phyloP scores from a whole-genome alignment of 179 eudicot genomes.

The Dionaea muscipula region DNA sequence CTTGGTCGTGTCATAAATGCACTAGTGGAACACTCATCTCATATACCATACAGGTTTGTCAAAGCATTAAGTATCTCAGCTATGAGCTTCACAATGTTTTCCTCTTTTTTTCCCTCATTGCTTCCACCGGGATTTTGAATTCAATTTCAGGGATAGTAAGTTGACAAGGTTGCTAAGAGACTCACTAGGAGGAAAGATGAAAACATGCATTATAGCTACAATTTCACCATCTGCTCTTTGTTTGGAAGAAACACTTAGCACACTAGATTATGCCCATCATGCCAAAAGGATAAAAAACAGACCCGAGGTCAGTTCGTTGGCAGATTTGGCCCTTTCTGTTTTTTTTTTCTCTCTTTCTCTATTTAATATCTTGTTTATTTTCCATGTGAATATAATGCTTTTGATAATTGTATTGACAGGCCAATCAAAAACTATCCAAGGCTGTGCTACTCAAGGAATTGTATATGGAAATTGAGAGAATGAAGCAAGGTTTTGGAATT shows the following conservation, averaged over 20 bases:
- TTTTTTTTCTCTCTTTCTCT: slow-evolving; percentile 4
- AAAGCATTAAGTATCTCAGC: not conserved
- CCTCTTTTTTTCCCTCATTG: not conserved
- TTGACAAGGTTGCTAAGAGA: slow-evolving; percentile 61
- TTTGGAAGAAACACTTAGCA: slow-evolving; percentile 64
- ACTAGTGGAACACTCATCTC: slow-evolving; percentile 70
- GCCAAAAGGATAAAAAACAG: slow-evolving; percentile 66
- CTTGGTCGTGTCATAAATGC: slow-evolving; percentile 72
- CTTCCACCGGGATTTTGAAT: too few species aligned
- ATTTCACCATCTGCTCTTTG: slow-evolving; percentile 49
- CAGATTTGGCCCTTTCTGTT: slow-evolving; percentile 4
- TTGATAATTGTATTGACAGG: slow-evolving; percentile 24
- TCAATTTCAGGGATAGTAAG: slow-evolving; percentile 51
- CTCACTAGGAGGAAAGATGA: slow-evolving; percentile 65
- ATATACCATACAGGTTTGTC: slow-evolving; percentile 73
- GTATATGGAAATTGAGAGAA: slow-evolving; percentile 65
- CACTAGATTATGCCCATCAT: slow-evolving; percentile 60
- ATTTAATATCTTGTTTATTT: not conserved
- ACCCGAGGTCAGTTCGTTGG: slow-evolving; percentile 41
- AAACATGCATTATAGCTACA: slow-evolving; percentile 64
- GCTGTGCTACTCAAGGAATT: slow-evolving; percentile 67
- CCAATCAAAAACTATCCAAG: slow-evolving; percentile 67
- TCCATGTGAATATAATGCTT: not conserved
- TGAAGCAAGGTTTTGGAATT: slow-evolving; percentile 61
- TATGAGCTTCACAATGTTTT: not conserved